Percentiles rank a stretch among this genome's conserved stretches.
Conservation (phyloP, 192 early-diverging fungal genomes). For the Entomortierella parvispora region DNA sequence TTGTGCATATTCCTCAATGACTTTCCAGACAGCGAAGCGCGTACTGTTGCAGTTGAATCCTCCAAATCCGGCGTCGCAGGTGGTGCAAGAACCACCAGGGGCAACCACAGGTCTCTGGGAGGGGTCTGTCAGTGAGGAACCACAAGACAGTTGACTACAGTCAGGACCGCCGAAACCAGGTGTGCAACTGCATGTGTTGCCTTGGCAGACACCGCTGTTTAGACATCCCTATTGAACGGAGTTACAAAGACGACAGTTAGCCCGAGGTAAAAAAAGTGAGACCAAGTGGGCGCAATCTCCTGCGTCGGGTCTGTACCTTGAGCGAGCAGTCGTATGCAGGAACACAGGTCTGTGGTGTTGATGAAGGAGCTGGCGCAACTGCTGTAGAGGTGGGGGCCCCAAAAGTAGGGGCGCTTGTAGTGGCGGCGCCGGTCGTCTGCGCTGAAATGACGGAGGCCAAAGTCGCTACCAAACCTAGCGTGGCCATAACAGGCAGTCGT, state of each 20-base stretch:
- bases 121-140: conserved; percentile 20
- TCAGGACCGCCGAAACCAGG: conserved; percentile 45
- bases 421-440: no score
- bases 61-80: conserved; percentile 63
- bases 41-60: conserved; percentile 66
- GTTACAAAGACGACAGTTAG: no score
- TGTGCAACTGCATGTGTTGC: conserved; percentile 20
- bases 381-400: conserved; percentile 8
- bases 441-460: no score
- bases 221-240: conserved; percentile 27
- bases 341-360: conserved; percentile 6
- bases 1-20: not conserved
- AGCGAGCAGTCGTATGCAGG: conserved; percentile 36
- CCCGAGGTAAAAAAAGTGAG: no score
- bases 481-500: no score
- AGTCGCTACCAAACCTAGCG: no score
- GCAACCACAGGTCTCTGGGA: conserved; percentile 15
- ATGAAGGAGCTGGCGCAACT: no score
- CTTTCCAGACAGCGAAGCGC: not conserved
- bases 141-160: conserved; percentile 28
- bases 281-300: no score
- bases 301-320: conserved; percentile 23
- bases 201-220: conserved; percentile 27
- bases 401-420: not conserved
- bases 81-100: not conserved